These are phyloP conservation scores for Lentinula aciculospora DNA, from an alignment of 768 basidiomycete genomes.

Conservation along the genomic window DNA sequence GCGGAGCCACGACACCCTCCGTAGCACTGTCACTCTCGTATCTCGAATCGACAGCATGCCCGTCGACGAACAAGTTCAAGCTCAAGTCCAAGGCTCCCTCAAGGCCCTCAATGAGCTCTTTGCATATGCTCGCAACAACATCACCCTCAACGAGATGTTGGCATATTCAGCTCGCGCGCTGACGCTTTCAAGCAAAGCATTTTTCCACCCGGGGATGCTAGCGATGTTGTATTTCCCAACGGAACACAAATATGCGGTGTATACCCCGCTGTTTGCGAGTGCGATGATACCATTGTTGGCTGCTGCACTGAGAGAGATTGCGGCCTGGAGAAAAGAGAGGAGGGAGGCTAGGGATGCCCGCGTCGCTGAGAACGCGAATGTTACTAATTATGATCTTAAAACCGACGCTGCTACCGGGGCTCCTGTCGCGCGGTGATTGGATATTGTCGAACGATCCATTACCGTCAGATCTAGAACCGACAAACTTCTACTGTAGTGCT, in stretches of 20 bases:
- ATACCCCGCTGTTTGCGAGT: slow-evolving; percentile 92
- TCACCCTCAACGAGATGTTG: slow-evolving; percentile 35
- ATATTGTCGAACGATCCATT: too few species aligned
- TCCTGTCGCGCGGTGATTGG: too few species aligned
- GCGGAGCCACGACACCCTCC: slow-evolving; percentile 67
- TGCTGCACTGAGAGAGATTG: slow-evolving; percentile 66
- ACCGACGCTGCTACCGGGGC: too few species aligned
- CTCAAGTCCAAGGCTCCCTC: slow-evolving; percentile 67
- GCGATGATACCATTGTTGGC: slow-evolving; percentile 79
- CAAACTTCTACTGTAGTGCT: too few species aligned
- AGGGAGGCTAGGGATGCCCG: not conserved
- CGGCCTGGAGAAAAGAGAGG: slow-evolving; percentile 47
- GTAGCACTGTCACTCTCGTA: slow-evolving; percentile 80
- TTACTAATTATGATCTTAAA: not conserved
- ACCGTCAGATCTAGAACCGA: too few species aligned
- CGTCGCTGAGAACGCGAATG: not conserved
- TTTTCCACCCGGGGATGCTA: slow-evolving; percentile 96
- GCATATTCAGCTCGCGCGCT: slow-evolving; percentile 57
- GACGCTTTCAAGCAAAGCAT: slow-evolving; percentile 73
- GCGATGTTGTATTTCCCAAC: slow-evolving; percentile 95
- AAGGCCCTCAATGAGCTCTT: slow-evolving; percentile 65
- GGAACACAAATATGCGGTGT: slow-evolving; percentile 97
- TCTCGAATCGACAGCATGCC: slow-evolving; percentile 90
- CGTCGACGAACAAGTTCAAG: slow-evolving; percentile 70
- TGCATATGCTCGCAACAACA: not conserved